These are phyloP conservation scores for Skeletonema tropicum DNA, from an alignment of 108 stramenopile species.

Conservation along the genomic window DNA sequence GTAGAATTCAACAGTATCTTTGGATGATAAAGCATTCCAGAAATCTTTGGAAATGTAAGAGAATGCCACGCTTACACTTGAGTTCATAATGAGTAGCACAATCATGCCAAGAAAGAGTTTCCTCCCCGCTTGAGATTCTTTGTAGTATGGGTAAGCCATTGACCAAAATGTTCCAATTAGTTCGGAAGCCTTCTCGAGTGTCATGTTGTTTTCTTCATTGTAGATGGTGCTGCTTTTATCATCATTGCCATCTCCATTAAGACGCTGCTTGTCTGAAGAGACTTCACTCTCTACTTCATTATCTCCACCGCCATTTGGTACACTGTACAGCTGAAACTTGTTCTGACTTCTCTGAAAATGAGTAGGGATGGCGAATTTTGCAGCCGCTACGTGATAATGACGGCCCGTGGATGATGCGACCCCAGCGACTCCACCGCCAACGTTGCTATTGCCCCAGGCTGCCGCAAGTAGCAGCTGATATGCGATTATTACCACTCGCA, in stretches of 20 bases:
- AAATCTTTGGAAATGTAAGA: slow-evolving; percentile 92
- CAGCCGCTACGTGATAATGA: neutral
- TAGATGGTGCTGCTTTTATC: neutral
- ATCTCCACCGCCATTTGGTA: slow-evolving; percentile 4
- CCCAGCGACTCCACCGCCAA: slow-evolving; percentile 4
- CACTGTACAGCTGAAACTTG: neutral
- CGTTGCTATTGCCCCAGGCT: slow-evolving; percentile 3
- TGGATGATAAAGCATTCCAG: slow-evolving; percentile 87
- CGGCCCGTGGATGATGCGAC: neutral
- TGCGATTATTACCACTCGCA: neutral
- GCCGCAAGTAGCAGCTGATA: slow-evolving; percentile 1
- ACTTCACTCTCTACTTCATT: neutral
- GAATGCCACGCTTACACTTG: slow-evolving; percentile 88
- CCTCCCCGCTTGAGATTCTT: slow-evolving; percentile 74
- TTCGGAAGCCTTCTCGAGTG: slow-evolving; percentile 30
- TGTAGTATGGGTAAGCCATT: slow-evolving; percentile 89
- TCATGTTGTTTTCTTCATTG: slow-evolving; percentile 19
- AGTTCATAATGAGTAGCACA: slow-evolving; percentile 80
- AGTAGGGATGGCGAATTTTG: neutral
- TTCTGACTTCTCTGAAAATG: neutral
- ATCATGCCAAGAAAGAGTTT: slow-evolving; percentile 85
- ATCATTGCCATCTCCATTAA: slow-evolving; percentile 9
- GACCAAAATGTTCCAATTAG: slow-evolving; percentile 64
- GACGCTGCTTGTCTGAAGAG: neutral
- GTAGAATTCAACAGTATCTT: slow-evolving; percentile 82